Evolutionary conservation across 208 protist species (phyloP), one percentile per base, ranked within the genome.

Genomic region (Lotmaria passim): DNA sequence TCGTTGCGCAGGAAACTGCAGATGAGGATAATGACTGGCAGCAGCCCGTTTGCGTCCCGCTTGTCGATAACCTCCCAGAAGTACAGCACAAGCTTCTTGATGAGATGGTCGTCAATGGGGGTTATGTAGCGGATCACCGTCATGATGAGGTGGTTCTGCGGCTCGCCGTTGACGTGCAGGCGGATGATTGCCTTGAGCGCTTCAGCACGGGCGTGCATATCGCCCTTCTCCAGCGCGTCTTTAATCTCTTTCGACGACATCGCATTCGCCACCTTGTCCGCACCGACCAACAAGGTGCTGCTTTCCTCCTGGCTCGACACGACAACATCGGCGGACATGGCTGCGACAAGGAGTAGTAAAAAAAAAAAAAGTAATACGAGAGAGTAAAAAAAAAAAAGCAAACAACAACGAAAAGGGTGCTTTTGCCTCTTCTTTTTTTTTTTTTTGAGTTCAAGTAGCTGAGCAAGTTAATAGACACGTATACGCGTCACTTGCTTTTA

Each of bases 61-160:
- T 99, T 99, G 57, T 99, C 97, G 7, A 99, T 85, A 21, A 98
- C 89, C 79, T 99, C 98, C 89, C 93, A 99, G 79, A 99, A 99
- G 74, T 99, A 95, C 12, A 99, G 79, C 5, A 99, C 85, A 8
- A 99, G 82, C 78, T 99, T 99, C 77, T 99, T 99, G 51, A 99
- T 85, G 55, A 86, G 66, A 68, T 97, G 89, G 65, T 97, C 87
- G 67, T 94, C 91, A 33, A 92, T 64, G 14, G 98, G 97, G 43
- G 98, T 95, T 68, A 98, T 89, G 80, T 95, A 99, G 59, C 93
- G 93, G 52, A 99, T 99, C 39, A 99, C 90, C 17, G 93, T 79
- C 98, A 99, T 99, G 55, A 99, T 94, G 62, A 99, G 86, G 63
- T 96, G 89, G 46, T 95, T 95, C 70, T 99, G 90, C 58, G 91